phyloP scores from a whole-genome alignment of 2,329 filamentous ascomycete species.

The Colletotrichum zoysiae region DNA sequence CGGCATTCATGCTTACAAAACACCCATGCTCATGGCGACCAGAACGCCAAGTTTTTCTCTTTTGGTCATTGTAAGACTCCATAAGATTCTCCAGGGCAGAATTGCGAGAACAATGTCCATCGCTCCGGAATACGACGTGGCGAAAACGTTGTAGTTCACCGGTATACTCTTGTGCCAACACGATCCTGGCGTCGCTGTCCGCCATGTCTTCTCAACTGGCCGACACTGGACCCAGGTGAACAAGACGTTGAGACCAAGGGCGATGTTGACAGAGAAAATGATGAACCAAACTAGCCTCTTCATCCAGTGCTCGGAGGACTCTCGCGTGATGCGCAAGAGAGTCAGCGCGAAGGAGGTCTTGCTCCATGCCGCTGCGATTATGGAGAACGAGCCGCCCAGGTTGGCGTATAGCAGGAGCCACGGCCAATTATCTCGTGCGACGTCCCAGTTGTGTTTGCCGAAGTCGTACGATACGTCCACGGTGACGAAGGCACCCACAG shows the following conservation, averaged over 20 bases:
- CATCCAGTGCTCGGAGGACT: conserved; percentile 44
- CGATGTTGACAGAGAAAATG: conserved; percentile 45
- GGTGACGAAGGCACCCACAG: conserved; percentile 31
- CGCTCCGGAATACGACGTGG: conserved; percentile 49
- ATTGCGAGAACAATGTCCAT: conserved; percentile 57
- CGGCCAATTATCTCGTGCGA: conserved; percentile 32
- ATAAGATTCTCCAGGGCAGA: conserved; percentile 57
- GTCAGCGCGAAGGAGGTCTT: conserved; percentile 50
- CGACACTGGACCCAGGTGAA: conserved; percentile 47
- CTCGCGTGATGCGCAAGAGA: conserved; percentile 45
- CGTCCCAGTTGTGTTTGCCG: conserved; percentile 40
- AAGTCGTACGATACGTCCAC: conserved; percentile 38
- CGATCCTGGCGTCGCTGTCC: conserved; percentile 43
- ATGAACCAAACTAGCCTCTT: conserved; percentile 46
- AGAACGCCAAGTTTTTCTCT: conserved; percentile 57
- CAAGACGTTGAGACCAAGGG: conserved; percentile 43
- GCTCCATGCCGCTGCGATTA: conserved; percentile 46
- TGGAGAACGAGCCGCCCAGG: conserved; percentile 42
- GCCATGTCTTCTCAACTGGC: conserved; percentile 46
- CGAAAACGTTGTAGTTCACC: conserved; percentile 49
- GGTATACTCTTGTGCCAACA: conserved; percentile 47
- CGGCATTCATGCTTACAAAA: conserved; percentile 50
- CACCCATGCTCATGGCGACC: conserved; percentile 57
- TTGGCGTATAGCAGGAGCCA: conserved; percentile 42
- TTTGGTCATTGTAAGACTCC: conserved; percentile 54